Conservation (phyloP, 2,329 filamentous ascomycete genomes). For the Elsinoe australis region DNA sequence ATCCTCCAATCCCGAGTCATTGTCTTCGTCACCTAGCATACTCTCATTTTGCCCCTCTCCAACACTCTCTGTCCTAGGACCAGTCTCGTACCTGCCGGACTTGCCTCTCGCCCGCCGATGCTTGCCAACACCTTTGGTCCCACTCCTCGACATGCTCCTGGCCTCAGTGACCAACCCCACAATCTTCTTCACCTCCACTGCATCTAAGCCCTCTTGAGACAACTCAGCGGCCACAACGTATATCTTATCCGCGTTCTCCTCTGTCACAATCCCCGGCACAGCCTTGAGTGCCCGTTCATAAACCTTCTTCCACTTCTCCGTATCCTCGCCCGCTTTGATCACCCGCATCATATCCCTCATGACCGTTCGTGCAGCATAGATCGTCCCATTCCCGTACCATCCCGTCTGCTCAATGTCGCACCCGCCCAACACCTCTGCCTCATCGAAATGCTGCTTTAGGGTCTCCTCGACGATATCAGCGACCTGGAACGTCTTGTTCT, state of each 20-base stretch:
- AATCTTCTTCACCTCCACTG: constrained; percentile 18
- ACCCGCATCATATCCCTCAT: constrained; percentile 74
- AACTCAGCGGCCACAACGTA: background rate
- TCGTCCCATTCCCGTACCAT: constrained; percentile 76
- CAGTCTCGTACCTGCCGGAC: constrained; percentile 14
- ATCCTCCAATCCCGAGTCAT: constrained; percentile 18
- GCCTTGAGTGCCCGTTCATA: constrained; percentile 16
- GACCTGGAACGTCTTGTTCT: constrained; percentile 87
- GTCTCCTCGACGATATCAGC: constrained; percentile 84
- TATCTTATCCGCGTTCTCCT: constrained; percentile 7
- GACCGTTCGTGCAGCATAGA: constrained; percentile 75
- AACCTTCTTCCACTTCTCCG: constrained; percentile 22
- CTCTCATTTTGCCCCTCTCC: background rate
- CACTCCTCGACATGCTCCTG: constrained; percentile 18
- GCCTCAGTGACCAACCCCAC: constrained; percentile 17
- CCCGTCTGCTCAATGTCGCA: constrained; percentile 56
- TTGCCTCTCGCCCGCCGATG: background rate
- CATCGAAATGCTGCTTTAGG: constrained; percentile 57
- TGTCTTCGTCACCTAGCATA: background rate
- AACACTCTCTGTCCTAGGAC: background rate
- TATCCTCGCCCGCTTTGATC: constrained; percentile 31
- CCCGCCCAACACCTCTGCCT: constrained; percentile 43
- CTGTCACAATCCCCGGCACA: constrained; percentile 17
- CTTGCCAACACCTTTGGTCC: constrained; percentile 19
- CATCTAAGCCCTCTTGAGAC: background rate